These are phyloP conservation scores for Selaginella moellendorffii DNA, from an alignment of 75 land plant genomes.

Conservation along the genomic window DNA sequence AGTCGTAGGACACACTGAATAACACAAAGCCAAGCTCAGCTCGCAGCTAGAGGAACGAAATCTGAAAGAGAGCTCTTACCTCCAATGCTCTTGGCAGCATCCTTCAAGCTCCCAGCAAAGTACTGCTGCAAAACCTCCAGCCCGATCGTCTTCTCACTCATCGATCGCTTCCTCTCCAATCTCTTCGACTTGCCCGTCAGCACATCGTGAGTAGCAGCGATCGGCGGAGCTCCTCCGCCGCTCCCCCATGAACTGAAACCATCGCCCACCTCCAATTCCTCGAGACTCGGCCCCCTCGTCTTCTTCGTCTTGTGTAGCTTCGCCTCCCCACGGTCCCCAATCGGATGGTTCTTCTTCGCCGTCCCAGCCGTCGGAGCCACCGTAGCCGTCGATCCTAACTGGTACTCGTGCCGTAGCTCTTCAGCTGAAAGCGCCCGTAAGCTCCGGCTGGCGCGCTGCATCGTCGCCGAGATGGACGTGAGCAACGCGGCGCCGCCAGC, in stretches of 20 bases:
- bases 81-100: constrained; percentile 79
- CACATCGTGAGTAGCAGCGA: no score
- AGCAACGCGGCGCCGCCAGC: constrained; percentile 29
- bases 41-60: not conserved
- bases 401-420: constrained; percentile 38
- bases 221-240: no score
- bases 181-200: no score
- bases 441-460: constrained; percentile 44
- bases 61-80: constrained; percentile 37
- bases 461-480: constrained; percentile 32
- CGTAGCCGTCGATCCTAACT: no score
- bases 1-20: constrained; percentile 84
- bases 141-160: constrained; percentile 56
- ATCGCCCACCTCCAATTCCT: no score
- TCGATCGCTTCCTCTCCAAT: constrained; percentile 31
- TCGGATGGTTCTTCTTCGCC: no score
- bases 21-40: not conserved
- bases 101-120: constrained; percentile 82
- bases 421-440: constrained; percentile 34
- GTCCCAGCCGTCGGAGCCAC: no score
- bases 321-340: no score
- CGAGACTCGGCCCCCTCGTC: not conserved
- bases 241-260: no score
- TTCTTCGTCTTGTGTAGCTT: not conserved
- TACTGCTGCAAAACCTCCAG: constrained; percentile 66